A percentile compares a stretch with the other conserved stretches of the same genome.
Conservation (phyloP, 2,329 filamentous ascomycete genomes). For the Aspergillus hiratsukae region DNA sequence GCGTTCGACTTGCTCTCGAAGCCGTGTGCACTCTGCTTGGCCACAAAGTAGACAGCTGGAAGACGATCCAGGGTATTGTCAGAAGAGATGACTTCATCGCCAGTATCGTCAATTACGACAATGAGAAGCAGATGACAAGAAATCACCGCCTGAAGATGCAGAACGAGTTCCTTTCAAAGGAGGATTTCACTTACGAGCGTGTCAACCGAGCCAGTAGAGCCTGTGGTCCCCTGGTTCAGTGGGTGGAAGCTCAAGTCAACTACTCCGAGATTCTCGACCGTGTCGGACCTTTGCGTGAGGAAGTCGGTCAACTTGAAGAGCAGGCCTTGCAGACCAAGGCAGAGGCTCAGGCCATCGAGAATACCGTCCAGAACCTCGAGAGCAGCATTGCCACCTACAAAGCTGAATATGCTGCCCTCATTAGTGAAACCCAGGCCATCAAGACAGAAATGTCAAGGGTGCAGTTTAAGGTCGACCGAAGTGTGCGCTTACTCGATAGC, state of each 20-base stretch:
- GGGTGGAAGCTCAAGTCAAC: constrained; percentile 93
- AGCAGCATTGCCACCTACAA: constrained; percentile 93
- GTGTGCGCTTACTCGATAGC: constrained; percentile 88
- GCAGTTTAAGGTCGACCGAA: constrained; percentile 96
- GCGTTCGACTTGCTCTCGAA: constrained; percentile 87
- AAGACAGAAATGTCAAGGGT: constrained; percentile 95
- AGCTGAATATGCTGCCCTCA: constrained; percentile 88
- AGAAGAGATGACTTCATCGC: constrained; percentile 95
- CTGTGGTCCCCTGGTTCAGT: constrained; percentile 93
- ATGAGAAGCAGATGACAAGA: constrained; percentile 89
- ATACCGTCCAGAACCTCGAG: constrained; percentile 79
- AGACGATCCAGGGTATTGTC: constrained; percentile 80
- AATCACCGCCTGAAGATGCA: constrained; percentile 80
- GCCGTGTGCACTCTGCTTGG: constrained; percentile 94
- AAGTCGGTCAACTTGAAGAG: constrained; percentile 82
- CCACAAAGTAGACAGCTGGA: constrained; percentile 88
- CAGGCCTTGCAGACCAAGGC: constrained; percentile 89
- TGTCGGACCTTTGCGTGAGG: constrained; percentile 85
- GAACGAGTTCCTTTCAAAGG: constrained; percentile 83
- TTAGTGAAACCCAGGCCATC: constrained; percentile 95
- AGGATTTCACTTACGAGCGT: constrained; percentile 93
- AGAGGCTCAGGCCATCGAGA: constrained; percentile 84
- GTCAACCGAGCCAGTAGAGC: constrained; percentile 96
- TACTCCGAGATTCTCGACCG: constrained; percentile 97
- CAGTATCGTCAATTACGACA: constrained; percentile 96